Evolutionary conservation across 768 basidiomycete species (phyloP).

Genomic region (button mushroom (Agaricus bisporus)): DNA sequence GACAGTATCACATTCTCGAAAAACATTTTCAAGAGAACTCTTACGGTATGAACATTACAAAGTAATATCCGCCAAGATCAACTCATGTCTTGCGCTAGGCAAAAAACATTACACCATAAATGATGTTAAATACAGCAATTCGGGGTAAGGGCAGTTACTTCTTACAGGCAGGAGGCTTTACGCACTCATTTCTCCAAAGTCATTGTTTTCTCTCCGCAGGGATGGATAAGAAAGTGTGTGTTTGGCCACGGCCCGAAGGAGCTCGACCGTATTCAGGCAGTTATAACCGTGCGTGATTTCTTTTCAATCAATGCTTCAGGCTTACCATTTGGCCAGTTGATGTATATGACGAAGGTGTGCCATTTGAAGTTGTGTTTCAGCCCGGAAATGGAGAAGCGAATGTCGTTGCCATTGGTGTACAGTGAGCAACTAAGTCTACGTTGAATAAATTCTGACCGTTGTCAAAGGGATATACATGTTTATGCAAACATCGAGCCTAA

Average conservation of each 20-base stretch:
- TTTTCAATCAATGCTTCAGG: not conserved
- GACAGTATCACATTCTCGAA: constrained; percentile 15
- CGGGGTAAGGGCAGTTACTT: constrained; percentile 25
- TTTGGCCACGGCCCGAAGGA: not conserved
- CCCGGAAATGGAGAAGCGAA: constrained; percentile 24
- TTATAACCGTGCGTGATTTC: not conserved
- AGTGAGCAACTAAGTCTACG: constrained; percentile 19
- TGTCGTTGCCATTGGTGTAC: constrained; percentile 36
- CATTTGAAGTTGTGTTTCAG: constrained; percentile 41
- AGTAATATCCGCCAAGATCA: not conserved
- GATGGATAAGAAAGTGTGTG: constrained; percentile 7
- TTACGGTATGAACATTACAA: constrained; percentile 11
- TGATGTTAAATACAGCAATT: constrained; percentile 50
- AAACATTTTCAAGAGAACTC: constrained; percentile 15
- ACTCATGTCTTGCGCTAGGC: constrained; percentile 4
- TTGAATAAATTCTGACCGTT: constrained; percentile 5
- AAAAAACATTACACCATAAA: constrained; percentile 48
- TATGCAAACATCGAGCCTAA: constrained; percentile 16
- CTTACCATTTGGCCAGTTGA: constrained; percentile 7
- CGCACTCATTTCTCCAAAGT: not conserved
- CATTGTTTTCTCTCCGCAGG: constrained; percentile 10
- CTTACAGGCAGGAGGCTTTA: not conserved
- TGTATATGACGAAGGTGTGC: constrained; percentile 17
- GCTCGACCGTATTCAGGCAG: constrained; percentile 2
- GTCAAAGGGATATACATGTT: constrained; percentile 19